phyloP scores from a whole-genome alignment of 352 stramenopile species.

The Phytophthora cajani region DNA sequence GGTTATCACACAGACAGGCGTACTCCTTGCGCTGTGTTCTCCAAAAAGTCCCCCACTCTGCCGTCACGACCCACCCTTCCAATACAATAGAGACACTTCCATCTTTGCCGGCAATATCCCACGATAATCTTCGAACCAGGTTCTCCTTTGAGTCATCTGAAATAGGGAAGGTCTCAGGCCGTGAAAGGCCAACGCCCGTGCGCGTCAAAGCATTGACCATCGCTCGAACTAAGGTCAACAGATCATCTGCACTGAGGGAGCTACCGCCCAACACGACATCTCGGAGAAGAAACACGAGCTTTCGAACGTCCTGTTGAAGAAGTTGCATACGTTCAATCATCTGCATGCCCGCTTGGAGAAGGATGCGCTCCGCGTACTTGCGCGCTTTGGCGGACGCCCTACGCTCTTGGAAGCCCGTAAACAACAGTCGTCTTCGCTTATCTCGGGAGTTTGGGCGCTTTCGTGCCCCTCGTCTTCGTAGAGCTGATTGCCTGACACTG shows the following conservation, averaged over 20 bases:
- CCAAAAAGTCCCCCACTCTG: constrained; percentile 73
- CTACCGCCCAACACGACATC: constrained; percentile 31
- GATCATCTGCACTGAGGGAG: constrained; percentile 9
- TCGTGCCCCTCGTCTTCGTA: constrained; percentile 11
- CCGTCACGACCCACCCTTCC: constrained; percentile 61
- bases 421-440: constrained; percentile 2
- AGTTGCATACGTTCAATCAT: constrained; percentile 30
- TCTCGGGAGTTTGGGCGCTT: constrained; percentile 8
- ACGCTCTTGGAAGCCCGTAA: constrained; percentile 15
- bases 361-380: constrained; percentile 14
- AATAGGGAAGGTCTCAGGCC: not conserved
- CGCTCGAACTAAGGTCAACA: constrained; percentile 15
- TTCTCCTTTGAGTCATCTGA: constrained; percentile 17
- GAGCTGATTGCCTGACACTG: not conserved
- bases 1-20: constrained; percentile 69
- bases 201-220: constrained; percentile 23
- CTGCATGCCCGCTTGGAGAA: constrained; percentile 37
- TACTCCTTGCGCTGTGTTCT: constrained; percentile 65
- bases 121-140: constrained; percentile 30
- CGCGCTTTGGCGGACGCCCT: constrained; percentile 7
- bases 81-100: constrained; percentile 32
- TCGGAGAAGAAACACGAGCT: constrained; percentile 36
- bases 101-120: constrained; percentile 35
- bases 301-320: constrained; percentile 25
- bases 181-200: not conserved